Conservation (phyloP, 2,329 filamentous ascomycete genomes). For the Diaporthe eres region DNA sequence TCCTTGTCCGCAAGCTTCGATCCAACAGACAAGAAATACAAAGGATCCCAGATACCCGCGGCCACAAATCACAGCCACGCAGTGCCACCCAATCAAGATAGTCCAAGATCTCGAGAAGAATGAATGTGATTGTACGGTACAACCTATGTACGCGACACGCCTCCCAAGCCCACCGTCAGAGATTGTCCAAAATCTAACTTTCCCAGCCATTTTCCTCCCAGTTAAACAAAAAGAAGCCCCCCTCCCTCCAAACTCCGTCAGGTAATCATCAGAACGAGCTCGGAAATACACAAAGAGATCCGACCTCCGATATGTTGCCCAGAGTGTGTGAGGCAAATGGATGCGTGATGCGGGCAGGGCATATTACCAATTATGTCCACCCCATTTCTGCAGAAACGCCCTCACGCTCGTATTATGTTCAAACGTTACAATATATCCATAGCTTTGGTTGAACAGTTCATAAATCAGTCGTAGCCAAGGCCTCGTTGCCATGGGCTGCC, state of each 20-base stretch:
- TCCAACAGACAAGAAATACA: neutral
- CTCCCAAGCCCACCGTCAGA: conserved; percentile 6
- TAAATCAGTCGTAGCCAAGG: conserved; percentile 64
- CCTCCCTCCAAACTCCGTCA: conserved; percentile 27
- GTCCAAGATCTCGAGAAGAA: neutral
- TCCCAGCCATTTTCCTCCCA: conserved; percentile 27
- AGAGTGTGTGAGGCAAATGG: neutral
- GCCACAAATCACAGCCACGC: neutral
- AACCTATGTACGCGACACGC: conserved; percentile 20
- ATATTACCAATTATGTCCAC: conserved; percentile 33
- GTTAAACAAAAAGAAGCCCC: conserved; percentile 7
- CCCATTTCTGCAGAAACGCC: neutral
- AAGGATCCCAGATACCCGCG: neutral
- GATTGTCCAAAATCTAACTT: conserved; percentile 30
- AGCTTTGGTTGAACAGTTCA: neutral
- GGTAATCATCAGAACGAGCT: conserved; percentile 20
- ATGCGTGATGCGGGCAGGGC: conserved; percentile 21
- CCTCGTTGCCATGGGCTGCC: conserved; percentile 69
- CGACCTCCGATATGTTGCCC: conserved; percentile 16
- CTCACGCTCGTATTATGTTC: conserved; percentile 26
- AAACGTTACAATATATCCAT: conserved; percentile 28
- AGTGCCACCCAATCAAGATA: neutral
- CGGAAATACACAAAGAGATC: neutral
- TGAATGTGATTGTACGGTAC: conserved; percentile 27
- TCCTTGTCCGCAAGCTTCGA: no score